These are phyloP conservation scores for Trichoderma atrobrunneum DNA, from an alignment of 2,329 filamentous ascomycete genomes.

Conservation along the genomic window DNA sequence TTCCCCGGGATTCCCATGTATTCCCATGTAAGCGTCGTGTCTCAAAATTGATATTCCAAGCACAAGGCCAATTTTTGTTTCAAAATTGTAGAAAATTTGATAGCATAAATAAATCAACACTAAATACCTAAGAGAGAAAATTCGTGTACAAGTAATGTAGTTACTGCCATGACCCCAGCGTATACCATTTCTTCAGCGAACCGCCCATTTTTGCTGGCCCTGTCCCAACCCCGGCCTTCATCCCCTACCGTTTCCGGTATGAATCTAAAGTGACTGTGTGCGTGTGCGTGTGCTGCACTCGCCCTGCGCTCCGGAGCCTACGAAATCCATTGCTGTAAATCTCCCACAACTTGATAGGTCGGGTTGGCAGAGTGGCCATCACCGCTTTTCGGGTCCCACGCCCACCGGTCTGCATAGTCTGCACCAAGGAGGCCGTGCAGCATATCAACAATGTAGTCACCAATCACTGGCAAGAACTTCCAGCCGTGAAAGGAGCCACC, in stretches of 20 bases:
- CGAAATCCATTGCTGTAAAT: slow-evolving; percentile 39
- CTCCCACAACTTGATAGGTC: slow-evolving; percentile 41
- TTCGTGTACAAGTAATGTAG: not conserved
- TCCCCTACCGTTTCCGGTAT: not conserved
- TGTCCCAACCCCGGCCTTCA: not conserved
- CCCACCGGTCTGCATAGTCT: slow-evolving; percentile 42
- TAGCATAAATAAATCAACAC: not conserved
- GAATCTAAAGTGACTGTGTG: not conserved
- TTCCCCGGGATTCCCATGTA: not conserved
- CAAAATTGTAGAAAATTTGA: not conserved
- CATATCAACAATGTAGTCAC: slow-evolving; percentile 55
- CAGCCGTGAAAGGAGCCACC: slow-evolving; percentile 64
- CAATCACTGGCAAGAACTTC: slow-evolving; percentile 63
- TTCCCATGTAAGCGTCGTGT: not conserved
- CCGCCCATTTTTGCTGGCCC: not conserved
- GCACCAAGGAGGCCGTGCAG: slow-evolving; percentile 41
- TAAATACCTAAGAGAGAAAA: not conserved
- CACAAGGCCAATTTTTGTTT: not conserved
- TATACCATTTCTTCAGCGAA: not conserved
- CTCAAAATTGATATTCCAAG: not conserved
- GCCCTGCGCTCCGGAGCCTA: slow-evolving; percentile 21
- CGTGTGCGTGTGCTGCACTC: not conserved
- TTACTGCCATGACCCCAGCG: not conserved
- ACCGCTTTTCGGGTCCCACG: slow-evolving; percentile 44
- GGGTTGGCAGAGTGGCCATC: slow-evolving; percentile 42